These are phyloP conservation scores for Fistulifera solaris DNA, from an alignment of 108 stramenopile species.

Conservation along the genomic window DNA sequence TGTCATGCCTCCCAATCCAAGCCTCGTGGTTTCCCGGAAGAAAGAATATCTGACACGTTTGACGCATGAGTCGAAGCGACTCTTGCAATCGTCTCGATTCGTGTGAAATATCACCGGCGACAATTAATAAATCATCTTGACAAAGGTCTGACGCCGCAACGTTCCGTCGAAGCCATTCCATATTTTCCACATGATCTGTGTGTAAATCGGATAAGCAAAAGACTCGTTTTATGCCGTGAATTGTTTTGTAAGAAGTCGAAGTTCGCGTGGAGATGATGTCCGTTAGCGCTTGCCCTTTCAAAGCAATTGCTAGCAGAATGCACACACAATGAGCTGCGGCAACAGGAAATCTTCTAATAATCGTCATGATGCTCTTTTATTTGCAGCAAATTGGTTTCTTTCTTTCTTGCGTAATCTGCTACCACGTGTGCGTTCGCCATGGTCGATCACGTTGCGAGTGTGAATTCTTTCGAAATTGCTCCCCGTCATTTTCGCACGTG, in stretches of 20 bases:
- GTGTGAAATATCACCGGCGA: slow-evolving; percentile 60
- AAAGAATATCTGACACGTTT: slow-evolving; percentile 30
- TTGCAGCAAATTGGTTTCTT: no score
- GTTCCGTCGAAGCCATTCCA: slow-evolving; percentile 26
- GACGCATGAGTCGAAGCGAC: slow-evolving; percentile 14
- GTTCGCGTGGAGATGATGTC: no score
- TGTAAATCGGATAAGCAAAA: slow-evolving; percentile 47
- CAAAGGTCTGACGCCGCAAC: background rate
- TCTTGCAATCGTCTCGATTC: slow-evolving; percentile 17
- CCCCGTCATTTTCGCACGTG: no score
- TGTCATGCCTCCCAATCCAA: slow-evolving; percentile 21
- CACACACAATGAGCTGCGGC: background rate
- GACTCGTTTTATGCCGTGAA: slow-evolving; percentile 10
- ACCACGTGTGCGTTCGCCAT: no score
- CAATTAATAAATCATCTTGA: slow-evolving; percentile 22
- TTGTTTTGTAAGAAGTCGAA: no score
- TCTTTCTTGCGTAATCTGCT: no score
- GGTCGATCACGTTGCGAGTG: no score
- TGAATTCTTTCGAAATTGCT: no score
- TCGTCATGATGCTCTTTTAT: no score
- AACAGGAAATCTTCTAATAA: background rate
- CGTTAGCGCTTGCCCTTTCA: no score
- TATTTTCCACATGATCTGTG: slow-evolving; percentile 37
- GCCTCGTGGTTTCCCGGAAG: slow-evolving; percentile 58
- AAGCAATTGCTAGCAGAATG: background rate